A percentile compares a stretch with the other conserved stretches of the same genome.
Evolutionary conservation across 495 filamentous ascomycete species (phyloP).

Genomic region (Trichoderma asperelloides): DNA sequence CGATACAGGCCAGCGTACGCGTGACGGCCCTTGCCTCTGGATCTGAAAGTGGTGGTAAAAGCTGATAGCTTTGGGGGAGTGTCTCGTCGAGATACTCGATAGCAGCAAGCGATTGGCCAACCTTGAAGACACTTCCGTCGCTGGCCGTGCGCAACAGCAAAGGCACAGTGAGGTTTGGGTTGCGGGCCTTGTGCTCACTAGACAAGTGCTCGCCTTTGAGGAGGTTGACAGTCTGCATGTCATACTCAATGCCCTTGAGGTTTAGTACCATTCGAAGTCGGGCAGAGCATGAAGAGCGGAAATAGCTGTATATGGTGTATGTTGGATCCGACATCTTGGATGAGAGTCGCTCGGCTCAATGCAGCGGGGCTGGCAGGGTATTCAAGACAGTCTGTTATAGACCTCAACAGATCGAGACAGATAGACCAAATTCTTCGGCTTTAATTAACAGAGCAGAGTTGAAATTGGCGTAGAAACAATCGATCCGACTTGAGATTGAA

Average conservation of each 20-base stretch:
- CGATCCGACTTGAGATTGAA: not conserved
- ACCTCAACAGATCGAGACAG: not conserved
- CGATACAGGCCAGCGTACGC: constrained; percentile 34
- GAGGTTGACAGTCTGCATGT: constrained; percentile 36
- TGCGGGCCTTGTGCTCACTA: constrained; percentile 19
- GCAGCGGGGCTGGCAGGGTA: not conserved
- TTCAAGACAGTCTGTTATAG: not conserved
- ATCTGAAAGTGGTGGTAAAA: constrained; percentile 29
- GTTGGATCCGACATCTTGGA: constrained; percentile 8
- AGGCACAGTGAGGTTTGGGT: constrained; percentile 31
- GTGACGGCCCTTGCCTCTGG: constrained; percentile 46
- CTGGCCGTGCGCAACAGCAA: constrained; percentile 31
- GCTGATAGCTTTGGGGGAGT: constrained; percentile 20
- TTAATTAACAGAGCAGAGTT: too few relatives aligned
- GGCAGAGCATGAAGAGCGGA: constrained; percentile 47
- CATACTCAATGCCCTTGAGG: constrained; percentile 37
- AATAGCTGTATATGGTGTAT: constrained; percentile 44
- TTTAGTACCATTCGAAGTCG: constrained; percentile 43
- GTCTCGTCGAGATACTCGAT: constrained; percentile 47
- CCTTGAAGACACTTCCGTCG: constrained; percentile 20
- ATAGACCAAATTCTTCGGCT: too few relatives aligned
- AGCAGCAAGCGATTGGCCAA: constrained; percentile 44
- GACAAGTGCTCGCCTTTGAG: constrained; percentile 34
- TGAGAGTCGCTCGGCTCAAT: not conserved
- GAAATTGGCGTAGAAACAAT: too few relatives aligned